These are phyloP conservation scores for Schoenoplectus tabernaemontani DNA, from an alignment of 202 grass and related monocot genomes.

Conservation along the genomic window DNA sequence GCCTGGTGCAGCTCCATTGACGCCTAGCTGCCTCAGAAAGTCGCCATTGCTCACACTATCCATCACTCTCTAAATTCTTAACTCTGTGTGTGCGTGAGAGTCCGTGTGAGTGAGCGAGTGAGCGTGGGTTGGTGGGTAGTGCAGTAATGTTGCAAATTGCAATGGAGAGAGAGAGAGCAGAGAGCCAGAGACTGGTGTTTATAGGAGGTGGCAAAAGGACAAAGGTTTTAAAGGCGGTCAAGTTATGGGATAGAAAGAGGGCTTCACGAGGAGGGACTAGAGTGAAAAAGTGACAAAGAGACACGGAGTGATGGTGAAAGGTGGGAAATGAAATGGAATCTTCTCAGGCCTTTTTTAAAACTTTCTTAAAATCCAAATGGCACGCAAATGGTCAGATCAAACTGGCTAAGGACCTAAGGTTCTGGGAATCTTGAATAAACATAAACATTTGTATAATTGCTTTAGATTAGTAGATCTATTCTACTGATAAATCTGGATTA, in stretches of 20 bases:
- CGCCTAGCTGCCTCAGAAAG: conserved; percentile 61
- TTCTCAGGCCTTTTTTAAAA: not conserved
- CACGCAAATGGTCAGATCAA: conserved; percentile 25
- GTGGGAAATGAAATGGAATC: not conserved
- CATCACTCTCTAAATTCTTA: not conserved
- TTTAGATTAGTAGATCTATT: conserved; percentile 3
- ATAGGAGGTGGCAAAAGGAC: no score
- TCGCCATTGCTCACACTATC: conserved; percentile 55
- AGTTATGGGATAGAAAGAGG: no score
- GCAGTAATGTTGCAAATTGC: not conserved
- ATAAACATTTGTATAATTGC: not conserved
- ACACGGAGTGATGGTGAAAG: conserved; percentile 15
- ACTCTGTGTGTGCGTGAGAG: not conserved
- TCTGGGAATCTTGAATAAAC: no score
- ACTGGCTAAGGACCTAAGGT: not conserved
- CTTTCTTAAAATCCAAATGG: conserved; percentile 21
- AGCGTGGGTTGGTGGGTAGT: no score
- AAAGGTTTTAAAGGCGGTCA: no score
- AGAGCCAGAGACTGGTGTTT: conserved; percentile 19
- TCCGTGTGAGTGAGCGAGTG: conserved; percentile 19
- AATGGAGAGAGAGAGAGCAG: conserved; percentile 6
- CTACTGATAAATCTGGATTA: not conserved
- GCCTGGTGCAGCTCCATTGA: conserved; percentile 25
- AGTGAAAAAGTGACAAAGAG: conserved; percentile 33
- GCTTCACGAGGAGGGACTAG: no score